Conservation (phyloP, 306 rosid species). For the Acacia crassicarpa region DNA sequence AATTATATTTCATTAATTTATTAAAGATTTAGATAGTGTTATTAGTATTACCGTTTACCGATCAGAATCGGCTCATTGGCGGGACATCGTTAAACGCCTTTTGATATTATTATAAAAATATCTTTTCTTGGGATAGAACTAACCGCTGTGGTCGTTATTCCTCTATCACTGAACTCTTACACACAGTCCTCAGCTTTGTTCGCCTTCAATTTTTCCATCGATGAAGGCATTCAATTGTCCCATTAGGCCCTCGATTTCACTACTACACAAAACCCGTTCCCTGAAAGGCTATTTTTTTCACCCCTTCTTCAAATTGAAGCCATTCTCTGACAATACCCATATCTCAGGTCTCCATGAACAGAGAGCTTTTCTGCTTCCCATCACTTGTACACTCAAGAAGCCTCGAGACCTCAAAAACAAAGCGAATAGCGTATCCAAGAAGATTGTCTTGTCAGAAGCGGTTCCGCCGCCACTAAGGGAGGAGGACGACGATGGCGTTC, state of each 20-base stretch:
- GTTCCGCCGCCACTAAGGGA: constrained; percentile 60
- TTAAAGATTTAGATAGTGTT: too few species aligned
- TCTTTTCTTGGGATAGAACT: constrained; percentile 53
- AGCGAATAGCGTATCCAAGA: constrained; percentile 42
- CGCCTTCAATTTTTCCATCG: constrained; percentile 17
- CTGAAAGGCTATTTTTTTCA: constrained; percentile 38
- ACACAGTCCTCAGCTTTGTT: constrained; percentile 1
- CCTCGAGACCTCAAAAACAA: constrained; percentile 53
- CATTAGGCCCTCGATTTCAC: constrained; percentile 41
- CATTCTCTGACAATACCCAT: constrained; percentile 27
- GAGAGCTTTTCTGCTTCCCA: constrained; percentile 33
- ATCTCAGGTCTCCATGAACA: constrained; percentile 13
- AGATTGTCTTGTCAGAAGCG: constrained; percentile 72
- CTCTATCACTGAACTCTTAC: constrained; percentile 6
- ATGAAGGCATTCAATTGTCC: constrained; percentile 49
- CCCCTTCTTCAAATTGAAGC: constrained; percentile 41
- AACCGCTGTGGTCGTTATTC: constrained; percentile 56
- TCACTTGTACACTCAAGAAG: constrained; percentile 49
- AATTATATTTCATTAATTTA: too few species aligned
- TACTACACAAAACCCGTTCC: constrained; percentile 43
- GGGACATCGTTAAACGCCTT: not conserved
- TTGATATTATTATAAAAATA: constrained; percentile 9
- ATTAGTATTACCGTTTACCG: too few species aligned
- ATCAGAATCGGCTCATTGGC: not conserved
- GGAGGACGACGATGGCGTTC: constrained; percentile 33